Evolutionary conservation across 1,284 basidiomycete genomes (phyloP), one percentile per base, ranked within the genome.

Genomic region (Melampsora americana): DNA sequence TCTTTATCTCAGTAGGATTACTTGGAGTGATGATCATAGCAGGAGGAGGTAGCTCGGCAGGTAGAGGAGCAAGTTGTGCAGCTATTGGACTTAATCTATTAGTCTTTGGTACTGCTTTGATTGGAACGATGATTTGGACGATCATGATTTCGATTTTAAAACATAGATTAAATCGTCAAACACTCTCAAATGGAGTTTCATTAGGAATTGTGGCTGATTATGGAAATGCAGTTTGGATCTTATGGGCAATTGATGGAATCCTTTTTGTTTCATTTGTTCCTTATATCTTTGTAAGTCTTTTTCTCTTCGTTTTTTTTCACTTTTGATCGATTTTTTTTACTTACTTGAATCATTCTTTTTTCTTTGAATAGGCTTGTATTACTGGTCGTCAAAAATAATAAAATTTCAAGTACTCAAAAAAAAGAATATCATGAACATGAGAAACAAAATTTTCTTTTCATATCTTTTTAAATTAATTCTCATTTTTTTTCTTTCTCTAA

Each of bases 61-160:
- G 50, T 53, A 53, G 50, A 26, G 50, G 50, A 6, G 50, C 50
- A 14, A 53, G 23, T 12, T 53, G 50, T 12, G 50, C 50, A 20
- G 50, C 50, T 16, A 16, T 66, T 20, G 12, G 28, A 44, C 26
- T 75, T 42, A 48, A 39, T 46, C 42, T 75, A 26, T 32, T 75
- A 2, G 73, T 56, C n/a, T 75, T 75, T 44, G 46, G 59, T 28
- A 50, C n/a, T 60, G 46, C 26, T 39, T 9, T 30, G 26, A 68
- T 75, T 39, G 73, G 73, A 32, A 62, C 66, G 6, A 26, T 75
- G 42, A 75, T 75, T 61, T 75, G 73, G 73, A 75, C 73, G 12
- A 65, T 53, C 20, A 62, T 75, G 16, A 39, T 65, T 23, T 53
- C 39, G 12, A 75, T 67, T 16, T 65, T 75, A 12, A 67, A 62